A percentile compares a stretch with the other conserved stretches of the same genome.
Conservation (phyloP, 768 basidiomycete genomes). For the Lactarius deliciosus region DNA sequence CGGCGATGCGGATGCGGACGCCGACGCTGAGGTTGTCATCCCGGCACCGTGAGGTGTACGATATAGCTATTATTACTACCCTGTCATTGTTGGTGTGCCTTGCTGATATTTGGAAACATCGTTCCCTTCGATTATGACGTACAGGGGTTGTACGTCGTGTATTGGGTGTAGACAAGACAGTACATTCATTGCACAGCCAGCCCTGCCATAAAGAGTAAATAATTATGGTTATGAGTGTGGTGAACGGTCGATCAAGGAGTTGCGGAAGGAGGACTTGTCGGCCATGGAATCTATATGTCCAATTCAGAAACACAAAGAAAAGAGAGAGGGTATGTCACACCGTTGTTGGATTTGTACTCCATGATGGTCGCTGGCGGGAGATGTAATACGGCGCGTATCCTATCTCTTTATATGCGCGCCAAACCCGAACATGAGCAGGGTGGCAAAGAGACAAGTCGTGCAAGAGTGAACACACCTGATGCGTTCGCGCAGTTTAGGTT, state of each 20-base stretch:
- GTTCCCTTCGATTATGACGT: slow-evolving; percentile 10
- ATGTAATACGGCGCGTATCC: slow-evolving; percentile 70
- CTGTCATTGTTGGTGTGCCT: slow-evolving; percentile 2
- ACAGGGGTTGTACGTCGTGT: slow-evolving; percentile 7
- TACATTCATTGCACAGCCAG: slow-evolving; percentile 5
- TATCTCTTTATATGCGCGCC: slow-evolving; percentile 54
- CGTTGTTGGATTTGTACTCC: slow-evolving; percentile 95
- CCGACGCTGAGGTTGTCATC: slow-evolving; percentile 22
- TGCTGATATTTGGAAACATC: slow-evolving; percentile 6
- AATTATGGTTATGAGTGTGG: slow-evolving; percentile 35
- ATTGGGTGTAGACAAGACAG: slow-evolving; percentile 24
- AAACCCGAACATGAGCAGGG: slow-evolving; percentile 11
- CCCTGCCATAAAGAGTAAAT: background rate
- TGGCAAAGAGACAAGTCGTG: background rate
- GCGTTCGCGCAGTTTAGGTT: slow-evolving; percentile 71
- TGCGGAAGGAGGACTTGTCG: slow-evolving; percentile 81
- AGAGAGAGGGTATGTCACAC: slow-evolving; percentile 39
- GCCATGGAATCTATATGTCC: slow-evolving; percentile 72
- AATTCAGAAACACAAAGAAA: slow-evolving; percentile 4
- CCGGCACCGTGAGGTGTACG: background rate
- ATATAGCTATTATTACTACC: background rate
- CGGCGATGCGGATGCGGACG: slow-evolving; percentile 42
- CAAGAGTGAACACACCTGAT: slow-evolving; percentile 60
- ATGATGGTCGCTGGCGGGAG: slow-evolving; percentile 77
- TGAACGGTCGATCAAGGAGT: slow-evolving; percentile 34